Conservation (phyloP, 208 protist species). For the Trypanosoma cruzi region DNA sequence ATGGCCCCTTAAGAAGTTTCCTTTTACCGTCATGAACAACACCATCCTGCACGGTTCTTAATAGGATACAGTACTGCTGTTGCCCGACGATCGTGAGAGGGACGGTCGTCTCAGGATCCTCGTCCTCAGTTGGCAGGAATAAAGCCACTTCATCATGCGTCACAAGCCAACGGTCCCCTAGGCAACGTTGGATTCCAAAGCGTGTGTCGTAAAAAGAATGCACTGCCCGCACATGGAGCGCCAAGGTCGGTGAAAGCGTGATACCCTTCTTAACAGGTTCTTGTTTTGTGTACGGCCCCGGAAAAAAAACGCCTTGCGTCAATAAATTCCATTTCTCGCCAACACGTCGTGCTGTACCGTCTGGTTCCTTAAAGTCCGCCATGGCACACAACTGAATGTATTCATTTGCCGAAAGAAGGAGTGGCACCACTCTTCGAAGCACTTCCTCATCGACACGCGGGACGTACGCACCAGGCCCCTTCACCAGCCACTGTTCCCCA, state of each 20-base stretch:
- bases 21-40: conserved; percentile 80
- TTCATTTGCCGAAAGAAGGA: conserved; percentile 73
- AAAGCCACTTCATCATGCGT: conserved; percentile 44
- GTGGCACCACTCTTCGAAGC: conserved; percentile 57
- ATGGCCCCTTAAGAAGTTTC: conserved; percentile 86
- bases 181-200: conserved; percentile 27
- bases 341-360: conserved; percentile 70
- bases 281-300: conserved; percentile 64
- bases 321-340: conserved; percentile 93
- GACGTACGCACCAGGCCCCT: conserved; percentile 83
- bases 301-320: conserved; percentile 62
- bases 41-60: too few relatives aligned
- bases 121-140: conserved; percentile 69
- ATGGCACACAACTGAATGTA: conserved; percentile 86
- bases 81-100: conserved; percentile 18
- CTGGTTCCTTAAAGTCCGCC: conserved; percentile 83
- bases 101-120: conserved; percentile 40
- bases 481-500: conserved; percentile 92
- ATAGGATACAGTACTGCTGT: conserved; percentile 94
- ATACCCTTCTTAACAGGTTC: conserved; percentile 48
- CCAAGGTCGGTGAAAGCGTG: conserved; percentile 66
- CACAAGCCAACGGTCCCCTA: conserved; percentile 85
- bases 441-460: conserved; percentile 89
- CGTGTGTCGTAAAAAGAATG: conserved; percentile 64
- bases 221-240: conserved; percentile 79